A percentile compares a stretch with the other conserved stretches of the same genome.
Conservation (phyloP, 2,329 filamentous ascomycete genomes). For the Aspergillus oerlinghausenensis region DNA sequence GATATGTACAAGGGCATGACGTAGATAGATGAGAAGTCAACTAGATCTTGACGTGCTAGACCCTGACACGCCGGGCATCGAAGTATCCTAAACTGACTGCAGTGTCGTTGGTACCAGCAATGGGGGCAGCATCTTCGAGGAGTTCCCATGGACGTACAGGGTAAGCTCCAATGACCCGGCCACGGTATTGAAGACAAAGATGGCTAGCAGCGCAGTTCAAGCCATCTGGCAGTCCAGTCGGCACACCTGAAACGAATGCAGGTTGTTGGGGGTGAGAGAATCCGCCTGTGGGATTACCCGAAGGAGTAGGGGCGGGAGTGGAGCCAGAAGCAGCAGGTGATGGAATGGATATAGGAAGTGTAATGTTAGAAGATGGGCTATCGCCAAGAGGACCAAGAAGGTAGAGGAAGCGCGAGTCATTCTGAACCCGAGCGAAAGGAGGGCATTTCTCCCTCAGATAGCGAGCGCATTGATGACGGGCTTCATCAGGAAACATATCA, state of each 20-base stretch:
- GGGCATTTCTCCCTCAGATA: slow-evolving; percentile 42
- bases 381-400: slow-evolving; percentile 39
- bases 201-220: slow-evolving; percentile 24
- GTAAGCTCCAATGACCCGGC: slow-evolving; percentile 31
- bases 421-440: slow-evolving; percentile 33
- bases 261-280: slow-evolving; percentile 17
- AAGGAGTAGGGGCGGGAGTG: slow-evolving; percentile 24
- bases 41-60: slow-evolving; percentile 10
- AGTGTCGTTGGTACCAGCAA: slow-evolving; percentile 43
- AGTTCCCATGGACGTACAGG: slow-evolving; percentile 41
- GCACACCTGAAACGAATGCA: slow-evolving; percentile 5
- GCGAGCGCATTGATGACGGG: slow-evolving; percentile 38
- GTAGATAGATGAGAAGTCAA: neutral
- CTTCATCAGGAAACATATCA: slow-evolving; percentile 43
- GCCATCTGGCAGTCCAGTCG: slow-evolving; percentile 21
- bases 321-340: slow-evolving; percentile 30
- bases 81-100: slow-evolving; percentile 41
- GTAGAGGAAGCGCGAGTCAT: slow-evolving; percentile 37
- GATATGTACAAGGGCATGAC: neutral
- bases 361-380: slow-evolving; percentile 10
- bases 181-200: slow-evolving; percentile 36
- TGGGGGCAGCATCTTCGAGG: slow-evolving; percentile 42
- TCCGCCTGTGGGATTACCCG: slow-evolving; percentile 16
- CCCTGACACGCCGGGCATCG: slow-evolving; percentile 34
- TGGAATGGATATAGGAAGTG: slow-evolving; percentile 24